phyloP scores from a whole-genome alignment of 164 flowering plant genomes.

The Magnolia kwangsiensis region DNA sequence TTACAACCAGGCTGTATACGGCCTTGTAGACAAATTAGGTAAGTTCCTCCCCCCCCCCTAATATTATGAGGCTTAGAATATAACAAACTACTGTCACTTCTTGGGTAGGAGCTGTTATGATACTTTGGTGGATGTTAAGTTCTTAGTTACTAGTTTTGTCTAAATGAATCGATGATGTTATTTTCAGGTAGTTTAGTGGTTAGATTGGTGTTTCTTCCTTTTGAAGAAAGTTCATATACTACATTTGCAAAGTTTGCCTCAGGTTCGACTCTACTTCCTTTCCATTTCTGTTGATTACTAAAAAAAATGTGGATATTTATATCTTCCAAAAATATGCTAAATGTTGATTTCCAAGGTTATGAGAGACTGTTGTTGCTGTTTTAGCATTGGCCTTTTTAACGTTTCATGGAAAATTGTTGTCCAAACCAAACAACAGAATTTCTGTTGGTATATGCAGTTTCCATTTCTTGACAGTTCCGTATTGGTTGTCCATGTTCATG shows the following conservation, averaged over 20 bases:
- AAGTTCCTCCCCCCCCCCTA: slow-evolving; percentile 7
- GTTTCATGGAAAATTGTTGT: too few species aligned
- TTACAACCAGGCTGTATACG: slow-evolving; percentile 94
- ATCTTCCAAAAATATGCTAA: too few species aligned
- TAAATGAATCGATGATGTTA: background rate
- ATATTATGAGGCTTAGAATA: background rate
- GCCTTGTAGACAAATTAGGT: slow-evolving; percentile 95
- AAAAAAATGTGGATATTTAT: too few species aligned
- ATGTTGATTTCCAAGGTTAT: too few species aligned
- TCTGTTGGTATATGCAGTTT: too few species aligned
- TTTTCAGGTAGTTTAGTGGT: slow-evolving; percentile 91
- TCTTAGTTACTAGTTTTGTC: too few species aligned
- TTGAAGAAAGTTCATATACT: slow-evolving; percentile 92
- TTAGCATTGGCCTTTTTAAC: too few species aligned
- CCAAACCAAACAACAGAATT: too few species aligned
- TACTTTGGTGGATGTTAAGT: background rate
- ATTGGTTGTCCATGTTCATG: too few species aligned
- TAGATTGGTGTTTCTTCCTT: slow-evolving; percentile 91
- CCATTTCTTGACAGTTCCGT: too few species aligned
- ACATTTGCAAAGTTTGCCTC: slow-evolving; percentile 92
- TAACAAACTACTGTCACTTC: background rate
- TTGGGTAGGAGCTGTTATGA: background rate
- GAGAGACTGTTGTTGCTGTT: too few species aligned
- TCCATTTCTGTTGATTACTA: background rate
- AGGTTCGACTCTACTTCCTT: slow-evolving; percentile 54